Conservation (phyloP, 2,329 filamentous ascomycete genomes). For the Xenoacremonium recifei region DNA sequence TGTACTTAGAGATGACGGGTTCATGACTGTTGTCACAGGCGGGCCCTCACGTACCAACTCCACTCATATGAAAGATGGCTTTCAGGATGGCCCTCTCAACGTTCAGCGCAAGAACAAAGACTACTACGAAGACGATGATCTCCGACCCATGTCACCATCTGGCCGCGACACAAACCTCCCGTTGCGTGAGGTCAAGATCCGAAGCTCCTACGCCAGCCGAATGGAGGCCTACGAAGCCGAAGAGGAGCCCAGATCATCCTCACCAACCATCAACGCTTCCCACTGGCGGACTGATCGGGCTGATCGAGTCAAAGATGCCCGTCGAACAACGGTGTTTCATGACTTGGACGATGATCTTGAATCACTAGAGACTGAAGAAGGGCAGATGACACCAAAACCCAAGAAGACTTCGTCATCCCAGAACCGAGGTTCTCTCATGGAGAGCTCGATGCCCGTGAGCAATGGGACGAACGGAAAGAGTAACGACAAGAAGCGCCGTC, state of each 20-base stretch:
- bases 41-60: constrained; percentile 22
- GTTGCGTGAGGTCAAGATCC: constrained; percentile 35
- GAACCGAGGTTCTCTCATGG: constrained; percentile 16
- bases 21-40: constrained; percentile 32
- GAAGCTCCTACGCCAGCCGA: constrained; percentile 23
- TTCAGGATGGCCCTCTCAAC: constrained; percentile 22
- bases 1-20: constrained; percentile 35
- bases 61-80: constrained; percentile 32
- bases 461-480: constrained; percentile 12
- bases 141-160: constrained; percentile 22
- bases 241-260: constrained; percentile 22
- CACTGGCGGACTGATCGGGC: constrained; percentile 17
- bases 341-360: constrained; percentile 24
- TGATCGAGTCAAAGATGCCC: constrained; percentile 15
- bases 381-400: constrained; percentile 19
- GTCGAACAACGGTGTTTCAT: constrained; percentile 14
- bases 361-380: constrained; percentile 18
- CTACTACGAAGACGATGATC: constrained; percentile 14
- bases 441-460: constrained; percentile 22
- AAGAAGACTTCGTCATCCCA: constrained; percentile 18
- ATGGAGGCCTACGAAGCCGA: constrained; percentile 15
- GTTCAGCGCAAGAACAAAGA: constrained; percentile 15
- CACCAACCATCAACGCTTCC: constrained; percentile 21
- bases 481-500: constrained; percentile 40
- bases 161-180: constrained; percentile 35